Evolutionary conservation across 768 basidiomycete genomes (phyloP), one percentile per base, ranked within the genome.

Genomic region (Leccinum olivaceopallidum): DNA sequence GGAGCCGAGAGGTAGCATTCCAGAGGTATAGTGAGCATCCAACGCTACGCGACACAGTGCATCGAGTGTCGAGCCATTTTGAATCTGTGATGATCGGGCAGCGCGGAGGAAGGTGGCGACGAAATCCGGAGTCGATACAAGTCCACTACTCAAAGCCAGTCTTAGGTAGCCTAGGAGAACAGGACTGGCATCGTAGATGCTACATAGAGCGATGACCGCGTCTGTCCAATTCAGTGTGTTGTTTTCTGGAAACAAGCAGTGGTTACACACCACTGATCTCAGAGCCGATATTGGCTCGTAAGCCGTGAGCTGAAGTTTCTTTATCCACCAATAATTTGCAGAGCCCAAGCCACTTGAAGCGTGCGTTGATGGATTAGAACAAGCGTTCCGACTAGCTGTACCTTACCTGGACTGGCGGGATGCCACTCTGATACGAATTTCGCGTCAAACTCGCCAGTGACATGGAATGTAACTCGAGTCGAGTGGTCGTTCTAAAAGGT

Each of bases 341-440:
- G 9, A 91, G 75, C 26, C 76, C 80, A 22, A 86, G 71, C 90
- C 90, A 92, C 90, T 91, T 62, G n/a, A 36, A 61, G 53, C 36
- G 39, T 5, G 20, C 22, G 14, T 26, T 36, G 51, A 50, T 57
- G 22, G 56, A 22, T 65, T 53, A 50, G 55, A 57, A 52, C 60
- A 20, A 22, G 36, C 26, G 34, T 32, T 28, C n/a, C 56, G 3
- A 51, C 10, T 44, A 52, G 16, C 22, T 28, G 32, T 18, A 50
- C 71, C 80, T 68, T 66, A 89, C 90, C 78, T 89, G 89, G 16
- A 71, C 61, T 22, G 89, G 76, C 53, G 86, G 78, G 20, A 90
- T 73, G 7, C 90, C 89, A 67, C 81, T 84, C 66, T 90, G 86
- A 61, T 89, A 91, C 42, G 86, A 83, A 71, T 90, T 90, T 59